Conservation (phyloP, 2,329 filamentous ascomycete genomes). For the Penicillium sp. region DNA sequence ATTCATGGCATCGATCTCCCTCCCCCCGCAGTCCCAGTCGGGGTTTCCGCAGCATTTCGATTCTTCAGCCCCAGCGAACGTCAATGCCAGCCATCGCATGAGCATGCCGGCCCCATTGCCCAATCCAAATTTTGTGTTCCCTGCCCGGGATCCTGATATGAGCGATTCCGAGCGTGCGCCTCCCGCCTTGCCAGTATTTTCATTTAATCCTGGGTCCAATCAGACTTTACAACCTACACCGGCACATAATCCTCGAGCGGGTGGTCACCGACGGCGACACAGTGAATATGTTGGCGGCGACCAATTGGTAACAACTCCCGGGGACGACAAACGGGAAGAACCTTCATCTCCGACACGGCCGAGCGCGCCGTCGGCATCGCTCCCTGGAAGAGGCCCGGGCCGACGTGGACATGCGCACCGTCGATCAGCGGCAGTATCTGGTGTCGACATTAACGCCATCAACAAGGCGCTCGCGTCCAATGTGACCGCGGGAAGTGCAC, state of each 20-base stretch:
- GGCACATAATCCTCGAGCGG: conserved; percentile 56
- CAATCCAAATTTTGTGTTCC: conserved; percentile 66
- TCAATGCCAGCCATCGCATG: conserved; percentile 24
- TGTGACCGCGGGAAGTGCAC: conserved; percentile 59
- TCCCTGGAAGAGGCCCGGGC: conserved; percentile 47
- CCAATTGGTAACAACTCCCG: conserved; percentile 54
- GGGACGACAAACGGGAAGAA: conserved; percentile 47
- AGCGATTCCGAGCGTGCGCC: conserved; percentile 31
- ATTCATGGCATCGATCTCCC: conserved; percentile 39
- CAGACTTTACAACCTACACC: conserved; percentile 50
- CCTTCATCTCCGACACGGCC: conserved; percentile 21
- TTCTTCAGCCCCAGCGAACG: conserved; percentile 17
- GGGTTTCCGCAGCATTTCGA: conserved; percentile 30
- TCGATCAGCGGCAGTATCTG: conserved; percentile 77
- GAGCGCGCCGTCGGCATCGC: conserved; percentile 35
- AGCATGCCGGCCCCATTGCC: conserved; percentile 42
- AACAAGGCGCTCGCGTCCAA: conserved; percentile 44
- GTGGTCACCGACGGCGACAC: conserved; percentile 69
- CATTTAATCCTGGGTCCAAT: conserved; percentile 35
- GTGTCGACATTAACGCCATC: conserved; percentile 68
- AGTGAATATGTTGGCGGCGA: conserved; percentile 82
- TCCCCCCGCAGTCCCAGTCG: conserved; percentile 33
- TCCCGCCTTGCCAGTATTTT: conserved; percentile 37
- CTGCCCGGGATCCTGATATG: conserved; percentile 46
- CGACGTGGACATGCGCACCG: conserved; percentile 75